Base-by-base conservation (phyloP, 768 basidiomycete species). In the Trametes meyenii region DNA sequence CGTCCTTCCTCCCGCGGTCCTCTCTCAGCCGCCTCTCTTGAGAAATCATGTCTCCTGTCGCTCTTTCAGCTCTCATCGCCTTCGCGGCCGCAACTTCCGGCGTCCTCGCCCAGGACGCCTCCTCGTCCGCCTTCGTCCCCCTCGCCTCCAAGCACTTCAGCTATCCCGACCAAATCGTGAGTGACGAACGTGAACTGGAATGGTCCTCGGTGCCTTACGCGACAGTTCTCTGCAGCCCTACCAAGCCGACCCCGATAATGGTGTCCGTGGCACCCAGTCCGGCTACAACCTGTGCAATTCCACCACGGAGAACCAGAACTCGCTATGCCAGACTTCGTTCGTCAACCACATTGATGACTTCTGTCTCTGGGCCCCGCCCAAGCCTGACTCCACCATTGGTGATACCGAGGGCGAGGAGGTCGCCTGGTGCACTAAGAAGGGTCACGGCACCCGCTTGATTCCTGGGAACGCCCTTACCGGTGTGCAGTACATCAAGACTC, bases 341-440 rank as follows among this genome's bases (percentile, higher is more conserved):
- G 75, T 87, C 59, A 90, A 89, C 83, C 81, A 71, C 60, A 78
- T 82, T 12, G 71, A 72, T 33, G 89, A 90, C 68, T 90, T 87
- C 72, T 90, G 89, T 64, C 66, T 90, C 0, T 90, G 86, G 85
- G 85, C 78, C 33, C 82, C 87, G 0, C 66, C 78, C 1, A 73
- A 74, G n/a, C 76, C 81, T 3, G 77, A 83, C 70, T 77, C 80
- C 14, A 72, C 75, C 17, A 85, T 94, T 45, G 87, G 81, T 36
- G 79, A 88, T 61, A 82, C 81, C 2, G 92, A 94, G 70, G 85
- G 81, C 43, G 77, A 84, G 70, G 85, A 84, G 68, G 87, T 94
- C 11, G 85, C 90, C 1, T 94, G 84, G 81, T 94, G 90, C 75
- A 84, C 85, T n/a, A 84, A 87, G 70, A 79, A 80, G 1, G 83